These are phyloP conservation scores for Aspergillus neotritici DNA, from an alignment of 2,329 filamentous ascomycete genomes.

Conservation along the genomic window DNA sequence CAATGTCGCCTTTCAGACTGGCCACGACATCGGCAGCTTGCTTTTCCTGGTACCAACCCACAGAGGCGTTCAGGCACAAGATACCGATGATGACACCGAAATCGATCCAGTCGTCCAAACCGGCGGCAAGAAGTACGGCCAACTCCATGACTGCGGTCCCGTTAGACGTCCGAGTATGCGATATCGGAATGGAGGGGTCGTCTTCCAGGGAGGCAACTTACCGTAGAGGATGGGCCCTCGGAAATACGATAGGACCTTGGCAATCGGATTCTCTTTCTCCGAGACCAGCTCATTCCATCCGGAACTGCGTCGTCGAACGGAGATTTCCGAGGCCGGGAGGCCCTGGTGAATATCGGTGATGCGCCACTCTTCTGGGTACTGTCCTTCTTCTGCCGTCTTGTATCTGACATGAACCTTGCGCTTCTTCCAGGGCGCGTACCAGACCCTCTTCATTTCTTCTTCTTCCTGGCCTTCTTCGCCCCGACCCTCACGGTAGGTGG, in stretches of 20 bases:
- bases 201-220: slow-evolving; percentile 38
- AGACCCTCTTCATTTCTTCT: slow-evolving; percentile 48
- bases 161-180: slow-evolving; percentile 10
- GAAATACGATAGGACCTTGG: slow-evolving; percentile 71
- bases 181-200: neutral
- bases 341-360: slow-evolving; percentile 63
- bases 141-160: slow-evolving; percentile 59
- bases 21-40: slow-evolving; percentile 73
- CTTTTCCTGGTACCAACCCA: slow-evolving; percentile 79
- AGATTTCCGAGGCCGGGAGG: slow-evolving; percentile 54
- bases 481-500: slow-evolving; percentile 56
- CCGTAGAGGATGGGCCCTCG: slow-evolving; percentile 70
- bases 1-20: slow-evolving; percentile 71
- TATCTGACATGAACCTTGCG: slow-evolving; percentile 25
- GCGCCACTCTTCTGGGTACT: slow-evolving; percentile 61
- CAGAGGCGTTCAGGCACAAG: slow-evolving; percentile 65
- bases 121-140: slow-evolving; percentile 66
- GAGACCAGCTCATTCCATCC: slow-evolving; percentile 70
- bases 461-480: slow-evolving; percentile 38
- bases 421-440: slow-evolving; percentile 56
- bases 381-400: slow-evolving; percentile 23
- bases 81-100: slow-evolving; percentile 74
- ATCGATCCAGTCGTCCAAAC: slow-evolving; percentile 70
- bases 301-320: slow-evolving; percentile 56
- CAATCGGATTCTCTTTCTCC: slow-evolving; percentile 70